Percentiles rank a stretch among this genome's conserved stretches.
phyloP scores from a whole-genome alignment of 345 rosid species.

The Brassica carinata region DNA sequence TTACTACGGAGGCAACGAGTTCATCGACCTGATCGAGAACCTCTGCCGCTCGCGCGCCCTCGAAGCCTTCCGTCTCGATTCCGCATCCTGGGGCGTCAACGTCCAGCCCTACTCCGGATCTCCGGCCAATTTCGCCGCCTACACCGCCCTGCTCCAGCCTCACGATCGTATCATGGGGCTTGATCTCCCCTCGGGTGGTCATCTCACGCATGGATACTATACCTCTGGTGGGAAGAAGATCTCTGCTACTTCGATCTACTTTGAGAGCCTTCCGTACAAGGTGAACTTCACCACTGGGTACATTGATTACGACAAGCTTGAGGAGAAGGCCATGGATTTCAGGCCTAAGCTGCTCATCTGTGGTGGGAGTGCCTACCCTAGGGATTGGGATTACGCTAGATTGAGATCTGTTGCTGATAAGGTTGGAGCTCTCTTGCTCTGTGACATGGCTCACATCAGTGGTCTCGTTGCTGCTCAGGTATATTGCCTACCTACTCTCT shows the following conservation, averaged over 20 bases:
- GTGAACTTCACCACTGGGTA: conserved; percentile 81
- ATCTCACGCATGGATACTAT: conserved; percentile 93
- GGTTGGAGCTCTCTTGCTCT: conserved; percentile 96
- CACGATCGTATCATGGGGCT: conserved; percentile 98
- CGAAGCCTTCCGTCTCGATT: conserved; percentile 68
- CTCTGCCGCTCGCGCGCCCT: conserved; percentile 94
- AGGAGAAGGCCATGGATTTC: conserved; percentile 98
- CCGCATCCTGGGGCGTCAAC: conserved; percentile 90
- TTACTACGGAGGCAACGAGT: conserved; percentile 98
- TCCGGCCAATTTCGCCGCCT: conserved; percentile 98
- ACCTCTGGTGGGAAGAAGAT: conserved; percentile 98
- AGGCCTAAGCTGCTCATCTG: conserved; percentile 94
- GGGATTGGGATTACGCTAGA: conserved; percentile 95
- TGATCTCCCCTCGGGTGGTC: conserved; percentile 99
- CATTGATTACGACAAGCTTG: conserved; percentile 88
- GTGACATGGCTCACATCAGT: conserved; percentile 99
- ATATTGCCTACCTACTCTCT: conserved; percentile 29
- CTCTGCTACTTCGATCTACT: conserved; percentile 96
- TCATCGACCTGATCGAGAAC: conserved; percentile 91
- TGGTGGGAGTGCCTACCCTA: conserved; percentile 99
- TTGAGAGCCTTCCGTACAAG: conserved; percentile 98
- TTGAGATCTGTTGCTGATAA: conserved; percentile 83
- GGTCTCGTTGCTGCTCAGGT: conserved; percentile 99
- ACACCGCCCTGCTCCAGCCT: conserved; percentile 95
- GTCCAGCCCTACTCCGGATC: conserved; percentile 99